Percentiles rank a stretch among this genome's conserved stretches.
phyloP scores from a whole-genome alignment of 169 alveolate species.

The Plasmodium vivax region DNA sequence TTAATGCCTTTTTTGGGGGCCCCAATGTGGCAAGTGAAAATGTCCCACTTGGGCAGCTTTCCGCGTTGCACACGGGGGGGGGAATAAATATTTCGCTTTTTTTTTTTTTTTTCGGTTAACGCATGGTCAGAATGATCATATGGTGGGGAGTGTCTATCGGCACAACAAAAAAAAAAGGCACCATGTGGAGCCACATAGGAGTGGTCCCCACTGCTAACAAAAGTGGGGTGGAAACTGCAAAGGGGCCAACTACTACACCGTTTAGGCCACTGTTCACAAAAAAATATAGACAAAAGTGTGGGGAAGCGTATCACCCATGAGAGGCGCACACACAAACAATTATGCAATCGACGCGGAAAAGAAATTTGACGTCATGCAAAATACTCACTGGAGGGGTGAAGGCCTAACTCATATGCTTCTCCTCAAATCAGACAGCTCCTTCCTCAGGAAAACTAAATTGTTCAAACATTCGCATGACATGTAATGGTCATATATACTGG shows the following conservation, averaged over 20 bases:
- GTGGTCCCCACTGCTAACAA: background rate
- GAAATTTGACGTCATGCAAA: background rate
- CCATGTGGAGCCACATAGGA: background rate
- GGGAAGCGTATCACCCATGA: background rate
- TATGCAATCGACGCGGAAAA: background rate
- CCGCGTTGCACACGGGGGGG: background rate
- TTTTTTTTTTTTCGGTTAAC: background rate
- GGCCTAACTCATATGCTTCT: slow-evolving; percentile 38
- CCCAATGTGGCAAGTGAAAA: background rate
- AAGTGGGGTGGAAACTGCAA: background rate
- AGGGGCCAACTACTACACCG: background rate
- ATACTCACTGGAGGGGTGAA: background rate
- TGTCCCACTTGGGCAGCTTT: background rate
- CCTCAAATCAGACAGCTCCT: slow-evolving; percentile 18
- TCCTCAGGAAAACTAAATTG: slow-evolving; percentile 35
- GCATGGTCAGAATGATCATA: background rate
- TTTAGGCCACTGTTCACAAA: background rate
- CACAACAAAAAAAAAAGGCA: background rate
- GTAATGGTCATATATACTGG: slow-evolving; percentile 63
- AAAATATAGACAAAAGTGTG: background rate
- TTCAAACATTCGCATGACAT: slow-evolving; percentile 61
- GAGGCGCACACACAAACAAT: background rate
- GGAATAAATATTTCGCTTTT: background rate
- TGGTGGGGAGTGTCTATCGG: background rate
- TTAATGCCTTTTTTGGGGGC: background rate